Evolutionary conservation across 176 grass and related monocot species (phyloP), one percentile per base, ranked within the genome.

Genomic region (Triticum dicoccoides): DNA sequence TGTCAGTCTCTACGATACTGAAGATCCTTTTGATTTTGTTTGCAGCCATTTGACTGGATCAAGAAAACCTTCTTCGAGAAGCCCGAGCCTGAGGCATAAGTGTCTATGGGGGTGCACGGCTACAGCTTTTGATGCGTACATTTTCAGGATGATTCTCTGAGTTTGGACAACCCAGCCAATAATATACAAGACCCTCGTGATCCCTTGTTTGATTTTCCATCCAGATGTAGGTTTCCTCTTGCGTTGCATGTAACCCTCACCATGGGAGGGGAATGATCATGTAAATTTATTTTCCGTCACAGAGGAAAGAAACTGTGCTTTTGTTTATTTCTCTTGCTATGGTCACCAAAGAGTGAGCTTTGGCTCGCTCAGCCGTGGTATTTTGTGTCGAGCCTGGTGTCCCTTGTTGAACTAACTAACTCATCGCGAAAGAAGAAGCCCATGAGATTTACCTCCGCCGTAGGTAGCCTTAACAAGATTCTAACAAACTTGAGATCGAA

Each of bases 41-140:
- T 91, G 86, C 91, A 95, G 93, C 93, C 93, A 83, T 95, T 95
- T 47, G 93, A 69, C 58, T 95, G 84, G 86, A 95, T 95, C 78
- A 95, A 93, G 93, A 95, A 93, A 77, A 95, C 91, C 71, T 93
- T 95, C 86, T 90, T 93, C 0, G 83, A 93, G 86, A 95, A 93
- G 79, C 91, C 93, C 0, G 82, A 93, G 87, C 83, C 86, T 76
- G 93, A 93, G 69, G 91, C 93, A 76, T 95, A 63, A 89, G 58
- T 74, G 59, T 67, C 25, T 10, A 2, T 11, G 27, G 8, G 75
- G 58, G 7, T 61, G 33, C 8, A 52, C 4, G 61, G 11, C 49
- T 25, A 15, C 69, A 77, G 85, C 82, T 91, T 86, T 85, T 85
- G 71, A 66, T 82, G 37, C 56, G 1, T 38, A 54, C 73, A 80